A percentile compares a stretch with the other conserved stretches of the same genome.
Evolutionary conservation across 768 basidiomycete genomes (phyloP).

Genomic region (Termitomyces sp.): DNA sequence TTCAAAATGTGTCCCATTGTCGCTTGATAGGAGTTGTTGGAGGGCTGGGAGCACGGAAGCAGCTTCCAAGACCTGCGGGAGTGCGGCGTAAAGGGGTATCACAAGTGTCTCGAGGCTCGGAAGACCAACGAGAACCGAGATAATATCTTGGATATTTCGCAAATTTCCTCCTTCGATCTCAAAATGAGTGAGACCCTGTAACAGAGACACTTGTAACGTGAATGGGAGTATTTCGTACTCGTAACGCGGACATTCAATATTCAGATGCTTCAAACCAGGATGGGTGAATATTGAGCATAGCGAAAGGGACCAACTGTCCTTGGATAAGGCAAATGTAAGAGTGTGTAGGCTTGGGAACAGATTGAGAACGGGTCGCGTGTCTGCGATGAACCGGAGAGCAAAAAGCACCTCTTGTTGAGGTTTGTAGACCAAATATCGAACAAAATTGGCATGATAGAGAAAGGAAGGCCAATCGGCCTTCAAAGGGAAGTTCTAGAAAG

Average conservation of each 20-base stretch:
- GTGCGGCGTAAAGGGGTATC: background rate
- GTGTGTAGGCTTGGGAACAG: background rate
- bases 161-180: background rate
- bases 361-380: background rate
- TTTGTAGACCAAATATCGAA: background rate
- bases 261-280: background rate
- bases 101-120: background rate
- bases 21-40: background rate
- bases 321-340: background rate
- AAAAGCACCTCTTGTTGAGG: background rate
- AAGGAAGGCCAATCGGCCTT: background rate
- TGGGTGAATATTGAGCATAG: background rate
- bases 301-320: background rate
- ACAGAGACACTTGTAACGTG: background rate
- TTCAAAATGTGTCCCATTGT: rapidly evolving
- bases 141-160: background rate
- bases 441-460: background rate
- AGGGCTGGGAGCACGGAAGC: background rate
- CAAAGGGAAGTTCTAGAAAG: background rate
- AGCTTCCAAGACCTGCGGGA: background rate
- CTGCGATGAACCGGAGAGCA: background rate
- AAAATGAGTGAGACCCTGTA: background rate
- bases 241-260: background rate
- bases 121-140: background rate
- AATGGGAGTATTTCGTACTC: background rate